Evolutionary conservation across 495 filamentous ascomycete genomes (phyloP), one percentile per base, ranked within the genome.

Genomic region (Xylaria curta): DNA sequence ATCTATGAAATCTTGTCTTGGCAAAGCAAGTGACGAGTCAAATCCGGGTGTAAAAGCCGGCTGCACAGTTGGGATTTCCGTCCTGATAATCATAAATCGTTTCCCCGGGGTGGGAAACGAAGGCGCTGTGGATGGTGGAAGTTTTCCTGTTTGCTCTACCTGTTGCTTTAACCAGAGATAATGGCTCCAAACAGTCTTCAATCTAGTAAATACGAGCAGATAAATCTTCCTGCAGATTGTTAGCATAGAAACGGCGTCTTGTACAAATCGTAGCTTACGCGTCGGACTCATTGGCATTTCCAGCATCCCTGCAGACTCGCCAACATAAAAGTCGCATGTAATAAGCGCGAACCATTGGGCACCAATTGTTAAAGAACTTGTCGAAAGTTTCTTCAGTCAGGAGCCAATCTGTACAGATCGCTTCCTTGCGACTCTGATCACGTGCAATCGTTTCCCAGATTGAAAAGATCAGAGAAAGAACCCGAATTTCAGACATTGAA

Each of bases 271-370:
- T 36, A 6, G 85, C 92, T 87, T 85, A 95, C 92, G 84, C 82
- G 75, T 98, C 93, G 54, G 91, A 77, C 42, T 88, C 85, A 46
- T 89, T 89, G 9, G 88, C 85, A 60, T 88, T 88, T 6, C 90
- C 93, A 71, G 91, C 89, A 76, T 92, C 93, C 69, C 96, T 86
- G 69, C 91, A 96, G 15, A 98, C 77, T 49, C 97, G 90, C 96
- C 96, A 99, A 81, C 95, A 97, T 19, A 97, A 79, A 46, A 99
- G 79, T 47, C 96, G 93, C 89, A 97, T 96, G 77, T 91, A 98
- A 80, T 98, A 99, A 21, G 94, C 93, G 71, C 96, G 89, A 36
- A 97, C 94, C 96, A 99, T 98, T 1, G 96, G 96, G 81, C 95
- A 98, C 96, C 96, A 99, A 78, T 98, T 94, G 77, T 91, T 94